Evolutionary conservation across 78 protist species (phyloP).

Genomic region (Isochrysis galbana): DNA sequence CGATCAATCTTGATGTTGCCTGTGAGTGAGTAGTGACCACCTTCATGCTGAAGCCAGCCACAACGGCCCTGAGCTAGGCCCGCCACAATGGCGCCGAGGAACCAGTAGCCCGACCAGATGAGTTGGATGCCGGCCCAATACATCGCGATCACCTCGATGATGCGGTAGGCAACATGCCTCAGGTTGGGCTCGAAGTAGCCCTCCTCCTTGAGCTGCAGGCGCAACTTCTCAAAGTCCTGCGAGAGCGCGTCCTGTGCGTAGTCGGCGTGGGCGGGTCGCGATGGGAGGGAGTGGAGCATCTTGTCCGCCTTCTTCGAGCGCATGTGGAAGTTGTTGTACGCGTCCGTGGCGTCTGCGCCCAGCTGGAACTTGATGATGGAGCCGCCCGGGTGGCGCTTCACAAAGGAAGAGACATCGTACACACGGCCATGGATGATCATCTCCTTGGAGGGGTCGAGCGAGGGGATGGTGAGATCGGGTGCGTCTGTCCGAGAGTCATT

Average conservation of each 20-base stretch:
- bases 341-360: slow-evolving; percentile 22
- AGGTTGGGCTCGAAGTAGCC: slow-evolving; percentile 38
- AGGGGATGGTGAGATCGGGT: not conserved
- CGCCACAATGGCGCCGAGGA: not conserved
- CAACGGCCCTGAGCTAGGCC: slow-evolving; percentile 45
- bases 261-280: not conserved
- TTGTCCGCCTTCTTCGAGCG: slow-evolving; percentile 14
- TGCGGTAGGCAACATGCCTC: not conserved
- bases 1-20: slow-evolving; percentile 23
- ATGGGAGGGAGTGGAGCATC: not conserved
- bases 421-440: not conserved
- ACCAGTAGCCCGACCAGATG: slow-evolving; percentile 2
- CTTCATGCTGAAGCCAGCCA: slow-evolving; percentile 55
- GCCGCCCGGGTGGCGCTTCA: slow-evolving; percentile 41
- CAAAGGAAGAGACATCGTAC: slow-evolving; percentile 21
- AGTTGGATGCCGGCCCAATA: not conserved
- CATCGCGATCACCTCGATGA: not conserved
- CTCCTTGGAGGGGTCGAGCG: not conserved
- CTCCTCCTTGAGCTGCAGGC: slow-evolving; percentile 20
- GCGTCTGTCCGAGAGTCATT: not conserved
- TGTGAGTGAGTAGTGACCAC: slow-evolving; percentile 39
- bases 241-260: not conserved
- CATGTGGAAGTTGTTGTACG: slow-evolving; percentile 28
- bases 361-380: not conserved
- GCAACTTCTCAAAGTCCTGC: not conserved